phyloP scores from a whole-genome alignment of 768 basidiomycete species.

The Lentinula sp. region DNA sequence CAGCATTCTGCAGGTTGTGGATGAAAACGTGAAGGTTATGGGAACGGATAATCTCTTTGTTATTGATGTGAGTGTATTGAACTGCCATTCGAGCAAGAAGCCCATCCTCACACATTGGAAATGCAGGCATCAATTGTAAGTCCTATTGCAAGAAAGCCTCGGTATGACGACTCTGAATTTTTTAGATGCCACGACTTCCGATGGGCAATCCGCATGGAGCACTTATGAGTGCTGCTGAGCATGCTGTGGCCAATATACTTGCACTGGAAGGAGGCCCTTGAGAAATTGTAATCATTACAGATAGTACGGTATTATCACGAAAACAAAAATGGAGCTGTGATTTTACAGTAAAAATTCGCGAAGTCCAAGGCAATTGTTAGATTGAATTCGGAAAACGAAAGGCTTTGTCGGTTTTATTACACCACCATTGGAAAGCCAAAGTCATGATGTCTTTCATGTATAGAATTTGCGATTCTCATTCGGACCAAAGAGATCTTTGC shows the following conservation, averaged over 20 bases:
- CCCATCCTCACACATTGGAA: background rate
- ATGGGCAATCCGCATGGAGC: slow-evolving; percentile 53
- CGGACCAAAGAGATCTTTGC: slow-evolving; percentile 80
- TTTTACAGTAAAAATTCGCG: too few relatives aligned
- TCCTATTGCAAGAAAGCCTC: background rate
- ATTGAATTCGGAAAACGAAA: background rate
- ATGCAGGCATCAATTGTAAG: slow-evolving; percentile 29
- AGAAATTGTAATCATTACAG: background rate
- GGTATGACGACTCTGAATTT: background rate
- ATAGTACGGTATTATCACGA: background rate
- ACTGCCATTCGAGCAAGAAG: background rate
- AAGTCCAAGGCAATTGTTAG: background rate
- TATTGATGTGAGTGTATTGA: slow-evolving; percentile 31
- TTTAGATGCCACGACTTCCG: slow-evolving; percentile 44
- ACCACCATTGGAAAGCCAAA: background rate
- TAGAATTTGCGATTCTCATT: slow-evolving; percentile 94
- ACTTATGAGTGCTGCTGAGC: slow-evolving; percentile 54
- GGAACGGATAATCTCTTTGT: slow-evolving; percentile 47
- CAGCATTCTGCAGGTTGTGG: slow-evolving; percentile 46
- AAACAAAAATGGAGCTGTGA: background rate
- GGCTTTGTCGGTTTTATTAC: too few relatives aligned
- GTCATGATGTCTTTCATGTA: slow-evolving; percentile 34
- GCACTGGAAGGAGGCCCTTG: slow-evolving; percentile 48
- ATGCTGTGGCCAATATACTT: slow-evolving; percentile 49
- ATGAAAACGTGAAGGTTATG: slow-evolving; percentile 49